Conservation (phyloP, 202 grass and related monocot genomes). For the Panicum virgatum region DNA sequence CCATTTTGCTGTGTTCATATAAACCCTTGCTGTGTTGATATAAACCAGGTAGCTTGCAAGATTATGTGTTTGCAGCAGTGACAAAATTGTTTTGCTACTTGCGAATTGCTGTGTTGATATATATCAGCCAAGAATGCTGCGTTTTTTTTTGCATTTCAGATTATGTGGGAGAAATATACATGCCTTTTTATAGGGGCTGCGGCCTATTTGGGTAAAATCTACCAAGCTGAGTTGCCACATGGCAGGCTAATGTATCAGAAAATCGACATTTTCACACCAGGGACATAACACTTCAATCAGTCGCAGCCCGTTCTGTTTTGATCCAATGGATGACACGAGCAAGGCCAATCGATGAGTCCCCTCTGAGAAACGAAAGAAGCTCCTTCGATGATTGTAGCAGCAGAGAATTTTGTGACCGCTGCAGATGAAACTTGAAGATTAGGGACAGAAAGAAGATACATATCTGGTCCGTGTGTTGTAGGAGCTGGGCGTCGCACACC, state of each 20-base stretch:
- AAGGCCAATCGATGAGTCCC: not conserved
- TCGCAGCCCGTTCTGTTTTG: not conserved
- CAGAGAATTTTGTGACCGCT: not conserved
- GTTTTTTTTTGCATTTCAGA: constrained; percentile 29
- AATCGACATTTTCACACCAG: not conserved
- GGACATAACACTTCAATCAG: not conserved
- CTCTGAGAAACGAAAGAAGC: not conserved
- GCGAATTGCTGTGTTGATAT: too few relatives aligned
- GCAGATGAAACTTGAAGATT: not conserved
- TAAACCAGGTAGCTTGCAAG: not conserved
- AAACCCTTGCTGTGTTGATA: constrained; percentile 1
- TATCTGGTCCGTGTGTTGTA: not conserved
- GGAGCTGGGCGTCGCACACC: not conserved
- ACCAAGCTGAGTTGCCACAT: constrained; percentile 40
- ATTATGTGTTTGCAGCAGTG: not conserved
- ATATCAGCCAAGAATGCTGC: not conserved
- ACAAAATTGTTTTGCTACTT: constrained; percentile 19
- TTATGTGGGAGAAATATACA: constrained; percentile 40
- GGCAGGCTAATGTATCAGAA: not conserved
- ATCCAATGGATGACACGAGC: not conserved
- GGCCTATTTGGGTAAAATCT: constrained; percentile 19
- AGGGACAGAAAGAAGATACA: not conserved
- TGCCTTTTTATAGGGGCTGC: constrained; percentile 30
- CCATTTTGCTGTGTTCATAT: constrained; percentile 9
- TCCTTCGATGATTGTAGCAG: not conserved